Percentiles rank a stretch among this genome's conserved stretches.
Evolutionary conservation across 108 stramenopile species (phyloP).

Genomic region (Bacterosira constricta): DNA sequence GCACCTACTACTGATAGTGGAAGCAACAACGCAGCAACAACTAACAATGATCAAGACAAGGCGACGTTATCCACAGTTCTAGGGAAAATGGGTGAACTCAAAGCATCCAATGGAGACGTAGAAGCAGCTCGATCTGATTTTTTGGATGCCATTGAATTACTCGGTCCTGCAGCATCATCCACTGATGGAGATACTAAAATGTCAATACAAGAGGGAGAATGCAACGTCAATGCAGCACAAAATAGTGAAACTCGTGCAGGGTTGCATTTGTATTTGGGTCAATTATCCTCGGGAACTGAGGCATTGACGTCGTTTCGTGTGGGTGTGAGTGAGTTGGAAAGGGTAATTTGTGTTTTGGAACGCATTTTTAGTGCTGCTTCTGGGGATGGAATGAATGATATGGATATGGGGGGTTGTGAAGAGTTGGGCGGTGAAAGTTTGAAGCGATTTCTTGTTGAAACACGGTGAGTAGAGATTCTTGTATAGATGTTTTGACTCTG

Average conservation of each 20-base stretch:
- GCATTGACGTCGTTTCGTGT: conserved; percentile 66
- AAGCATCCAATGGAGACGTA: conserved; percentile 69
- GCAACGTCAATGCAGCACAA: conserved; percentile 29
- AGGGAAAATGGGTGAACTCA: conserved; percentile 74
- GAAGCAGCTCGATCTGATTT: conserved; percentile 71
- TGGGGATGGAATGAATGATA: conserved; percentile 9
- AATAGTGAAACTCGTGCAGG: conserved; percentile 51
- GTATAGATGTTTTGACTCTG: neutral
- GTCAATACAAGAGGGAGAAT: conserved; percentile 10
- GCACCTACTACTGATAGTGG: neutral
- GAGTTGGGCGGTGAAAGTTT: conserved; percentile 15
- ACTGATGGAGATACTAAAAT: conserved; percentile 1
- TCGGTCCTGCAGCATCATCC: conserved; percentile 20
- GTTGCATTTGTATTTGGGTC: conserved; percentile 78
- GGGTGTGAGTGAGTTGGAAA: conserved; percentile 62
- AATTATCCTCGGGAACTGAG: conserved; percentile 69
- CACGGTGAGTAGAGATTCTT: conserved; percentile 13
- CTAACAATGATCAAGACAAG: conserved; percentile 22
- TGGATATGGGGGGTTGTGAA: conserved; percentile 29
- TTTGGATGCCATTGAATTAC: conserved; percentile 58
- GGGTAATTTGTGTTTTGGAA: conserved; percentile 35
- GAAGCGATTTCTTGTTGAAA: conserved; percentile 35
- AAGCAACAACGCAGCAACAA: neutral
- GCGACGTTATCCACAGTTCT: conserved; percentile 56
- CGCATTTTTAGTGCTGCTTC: conserved; percentile 1